Percentiles rank a stretch among this genome's conserved stretches.
Evolutionary conservation across 2,329 filamentous ascomycete species (phyloP).

Genomic region (Cladobotryum protrusum): DNA sequence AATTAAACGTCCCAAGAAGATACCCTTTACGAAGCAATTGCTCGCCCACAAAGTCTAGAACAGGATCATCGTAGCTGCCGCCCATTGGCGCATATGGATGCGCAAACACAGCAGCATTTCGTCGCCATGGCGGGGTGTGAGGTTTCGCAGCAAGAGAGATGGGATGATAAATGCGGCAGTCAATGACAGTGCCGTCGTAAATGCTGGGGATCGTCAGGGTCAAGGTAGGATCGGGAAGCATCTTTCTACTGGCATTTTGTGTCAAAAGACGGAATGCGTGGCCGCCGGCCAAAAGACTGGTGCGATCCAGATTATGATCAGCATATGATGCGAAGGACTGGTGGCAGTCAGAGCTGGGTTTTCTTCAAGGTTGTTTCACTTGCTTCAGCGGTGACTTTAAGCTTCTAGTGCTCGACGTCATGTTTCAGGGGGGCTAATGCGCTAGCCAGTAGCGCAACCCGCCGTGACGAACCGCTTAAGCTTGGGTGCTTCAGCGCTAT

Average conservation of each 20-base stretch:
- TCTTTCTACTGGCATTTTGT: slow-evolving; percentile 22
- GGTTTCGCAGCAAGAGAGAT: slow-evolving; percentile 32
- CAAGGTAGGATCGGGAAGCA: slow-evolving; percentile 52
- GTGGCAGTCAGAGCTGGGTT: too few relatives aligned
- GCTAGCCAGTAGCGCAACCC: too few relatives aligned
- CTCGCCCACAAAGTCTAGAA: slow-evolving; percentile 61
- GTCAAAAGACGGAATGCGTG: not conserved
- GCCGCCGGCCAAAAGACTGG: not conserved
- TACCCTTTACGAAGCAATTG: slow-evolving; percentile 65
- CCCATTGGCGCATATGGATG: slow-evolving; percentile 90
- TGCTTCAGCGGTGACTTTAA: not conserved
- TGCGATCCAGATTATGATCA: not conserved
- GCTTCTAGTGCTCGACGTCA: not conserved
- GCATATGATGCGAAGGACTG: too few relatives aligned
- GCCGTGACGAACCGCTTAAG: not conserved
- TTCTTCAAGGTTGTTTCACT: too few relatives aligned
- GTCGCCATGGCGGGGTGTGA: slow-evolving; percentile 35
- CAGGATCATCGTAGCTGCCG: slow-evolving; percentile 74
- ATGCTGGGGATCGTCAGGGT: slow-evolving; percentile 79
- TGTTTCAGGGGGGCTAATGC: not conserved
- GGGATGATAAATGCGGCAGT: slow-evolving; percentile 80
- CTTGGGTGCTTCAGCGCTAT: not conserved
- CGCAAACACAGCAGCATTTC: slow-evolving; percentile 61
- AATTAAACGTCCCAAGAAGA: slow-evolving; percentile 85
- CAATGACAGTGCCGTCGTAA: slow-evolving; percentile 67